Conservation (phyloP, 108 stramenopile species). For the Seminavis robusta region DNA sequence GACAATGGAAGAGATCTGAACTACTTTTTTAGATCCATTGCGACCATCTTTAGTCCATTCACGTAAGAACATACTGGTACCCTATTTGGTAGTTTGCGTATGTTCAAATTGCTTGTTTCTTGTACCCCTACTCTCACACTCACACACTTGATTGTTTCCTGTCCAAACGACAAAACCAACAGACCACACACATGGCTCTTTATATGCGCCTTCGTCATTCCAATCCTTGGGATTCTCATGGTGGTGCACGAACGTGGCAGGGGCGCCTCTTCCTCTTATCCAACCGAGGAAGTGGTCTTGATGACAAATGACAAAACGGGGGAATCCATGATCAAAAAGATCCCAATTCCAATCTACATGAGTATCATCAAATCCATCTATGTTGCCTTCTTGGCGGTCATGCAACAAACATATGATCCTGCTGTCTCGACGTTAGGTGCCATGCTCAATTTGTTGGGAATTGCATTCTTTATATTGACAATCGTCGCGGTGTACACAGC, state of each 20-base stretch:
- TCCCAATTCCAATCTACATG: neutral
- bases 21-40: neutral
- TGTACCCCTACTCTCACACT: too few species aligned
- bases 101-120: too few species aligned
- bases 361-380: conserved; percentile 9
- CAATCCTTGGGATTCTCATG: conserved; percentile 6
- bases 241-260: conserved; percentile 14
- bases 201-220: conserved; percentile 15
- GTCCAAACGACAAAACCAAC: too few species aligned
- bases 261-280: conserved; percentile 5
- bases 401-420: conserved; percentile 4
- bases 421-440: conserved; percentile 12
- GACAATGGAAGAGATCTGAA: neutral
- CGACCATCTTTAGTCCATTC: conserved; percentile 20
- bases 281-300: conserved; percentile 5
- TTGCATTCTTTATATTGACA: conserved; percentile 21
- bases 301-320: neutral
- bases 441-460: conserved; percentile 7
- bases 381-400: conserved; percentile 6
- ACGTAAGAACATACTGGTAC: too few species aligned
- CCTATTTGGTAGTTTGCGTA: too few species aligned
- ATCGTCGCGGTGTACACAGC: conserved; percentile 25
- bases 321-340: neutral
- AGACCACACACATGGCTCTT: conserved; percentile 19
- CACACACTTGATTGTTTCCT: too few species aligned